Evolutionary conservation across 148 eudicot genomes (phyloP), one percentile per base, ranked within the genome.

Genomic region (Rhododendron kiyosumense): DNA sequence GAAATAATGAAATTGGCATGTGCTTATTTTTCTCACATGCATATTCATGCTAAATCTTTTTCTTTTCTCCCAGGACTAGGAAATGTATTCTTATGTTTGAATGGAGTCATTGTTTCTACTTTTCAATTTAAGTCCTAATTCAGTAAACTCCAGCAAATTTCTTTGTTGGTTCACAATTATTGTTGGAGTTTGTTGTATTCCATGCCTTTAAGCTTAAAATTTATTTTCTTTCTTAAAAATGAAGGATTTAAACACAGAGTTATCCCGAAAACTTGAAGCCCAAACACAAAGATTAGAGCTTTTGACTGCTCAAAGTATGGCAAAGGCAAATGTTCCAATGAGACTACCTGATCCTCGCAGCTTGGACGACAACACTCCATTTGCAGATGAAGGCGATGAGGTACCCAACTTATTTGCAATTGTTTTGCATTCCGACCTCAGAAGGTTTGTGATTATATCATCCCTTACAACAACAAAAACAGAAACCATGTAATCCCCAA

Each of bases 321-420:
- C 92, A 81, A 89, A 82, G 85, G 95, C 88, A 81, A 93, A 84
- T 86, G 51, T 83, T 81, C 85, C 91, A 75, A 84, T 83, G 80
- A 91, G 90, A 85, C 92, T 89, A 86, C 88, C 89, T 43, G 93
- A 87, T 87, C 59, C 94, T 88, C 90, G 38, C 84, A 54, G 71
- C 84, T 85, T 91, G 85, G 91, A 78, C 9, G 98, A 94, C 74
- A 91, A 88, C 83, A 88, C 94, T 84, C 87, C 93, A 13, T 95
- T 93, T 91, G 98, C 98, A 67, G 99, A 97, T 92, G 99, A 97
- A 93, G 99, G 98, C 82, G 99, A 97, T 81, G 98, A 97, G 99
- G 99, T 97, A 93, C 30, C 20, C 24, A 52, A 36, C 24, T 69
- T 34, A 5, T 61, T 71, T 48, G 15, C 15, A 36, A 14, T 77